Evolutionary conservation across 2,329 filamentous ascomycete species (phyloP), one percentile per base, ranked within the genome.

Genomic region (Leptographium flavum): DNA sequence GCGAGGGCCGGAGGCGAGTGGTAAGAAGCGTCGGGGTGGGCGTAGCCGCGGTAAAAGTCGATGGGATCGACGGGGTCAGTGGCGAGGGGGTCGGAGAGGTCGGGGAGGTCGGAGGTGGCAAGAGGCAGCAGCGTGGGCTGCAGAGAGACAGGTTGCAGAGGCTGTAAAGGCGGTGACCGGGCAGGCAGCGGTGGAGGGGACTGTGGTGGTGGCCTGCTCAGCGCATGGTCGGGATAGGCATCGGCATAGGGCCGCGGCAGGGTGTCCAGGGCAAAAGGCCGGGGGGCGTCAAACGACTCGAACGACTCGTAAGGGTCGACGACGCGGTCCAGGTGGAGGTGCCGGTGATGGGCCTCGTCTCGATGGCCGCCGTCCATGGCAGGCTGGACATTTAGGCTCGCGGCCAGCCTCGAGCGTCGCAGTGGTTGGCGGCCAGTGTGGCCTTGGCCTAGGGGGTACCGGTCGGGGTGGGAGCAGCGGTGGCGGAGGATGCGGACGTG

Each of bases 311-410:
- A 49, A 50, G 32, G 54, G 44, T 52, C 21, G 15, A 31, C 50
- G 53, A 52, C 49, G 54, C 54, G 53, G 47, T 57, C 53, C 49
- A 53, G 50, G 52, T 55, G 52, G 50, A 51, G 54, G 47, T 51
- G 49, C 55, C 56, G 35, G 21, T 19, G 58, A 57, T 61, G 62
- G 57, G 65, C 63, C 57, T 66, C 62, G 58, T 67, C 60, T 61
- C 59, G 61, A 58, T 60, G 62, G 58, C 59, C 62, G 57, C 59
- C 59, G 61, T 71, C 68, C 69, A 72, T 73, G 61, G 63, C 67
- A 55, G 53, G 50, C 53, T 51, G 53, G 49, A 61, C 61, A 62
- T 63, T 62, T 62, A 58, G 60, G 56, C 52, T 51, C 45, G 38
- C 49, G 23, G 41, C 41, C 30, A 35, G 42, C 33, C 33, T 36